Evolutionary conservation across 2,329 filamentous ascomycete genomes (phyloP).

Genomic region (Hypomyces perniciosus): DNA sequence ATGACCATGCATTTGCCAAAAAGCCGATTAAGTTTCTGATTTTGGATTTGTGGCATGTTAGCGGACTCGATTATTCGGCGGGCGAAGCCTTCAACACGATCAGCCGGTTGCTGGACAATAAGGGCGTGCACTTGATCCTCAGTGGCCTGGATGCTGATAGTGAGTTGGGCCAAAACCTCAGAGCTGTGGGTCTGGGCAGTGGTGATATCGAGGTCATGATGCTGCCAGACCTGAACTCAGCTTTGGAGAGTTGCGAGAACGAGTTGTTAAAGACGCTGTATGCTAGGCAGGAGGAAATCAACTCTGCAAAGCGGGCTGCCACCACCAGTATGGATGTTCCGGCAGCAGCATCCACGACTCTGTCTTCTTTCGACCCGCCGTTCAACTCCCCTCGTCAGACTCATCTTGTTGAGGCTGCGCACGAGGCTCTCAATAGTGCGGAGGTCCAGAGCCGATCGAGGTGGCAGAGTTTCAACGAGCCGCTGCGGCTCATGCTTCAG

Average conservation of each 20-base stretch:
- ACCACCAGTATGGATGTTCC: slow-evolving; percentile 46
- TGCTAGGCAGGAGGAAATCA: slow-evolving; percentile 57
- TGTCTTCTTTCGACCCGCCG: slow-evolving; percentile 32
- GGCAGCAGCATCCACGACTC: slow-evolving; percentile 24
- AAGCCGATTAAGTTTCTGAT: slow-evolving; percentile 85
- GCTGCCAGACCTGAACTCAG: slow-evolving; percentile 86
- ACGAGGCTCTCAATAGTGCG: slow-evolving; percentile 63
- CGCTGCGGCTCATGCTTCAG: slow-evolving; percentile 84
- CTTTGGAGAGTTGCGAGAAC: slow-evolving; percentile 91
- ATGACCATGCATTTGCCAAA: slow-evolving; percentile 71
- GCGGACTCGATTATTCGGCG: slow-evolving; percentile 90
- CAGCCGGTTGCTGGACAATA: slow-evolving; percentile 72
- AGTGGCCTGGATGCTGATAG: slow-evolving; percentile 74
- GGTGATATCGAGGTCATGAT: slow-evolving; percentile 70
- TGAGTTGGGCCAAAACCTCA: slow-evolving; percentile 69
- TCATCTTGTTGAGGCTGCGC: slow-evolving; percentile 73
- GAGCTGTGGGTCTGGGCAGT: slow-evolving; percentile 75
- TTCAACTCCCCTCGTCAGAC: slow-evolving; percentile 76
- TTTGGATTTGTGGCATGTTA: slow-evolving; percentile 82
- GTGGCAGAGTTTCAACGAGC: slow-evolving; percentile 85
- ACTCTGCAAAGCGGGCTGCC: slow-evolving; percentile 36
- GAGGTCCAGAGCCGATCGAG: slow-evolving; percentile 55
- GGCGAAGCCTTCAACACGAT: slow-evolving; percentile 93
- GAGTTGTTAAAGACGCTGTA: slow-evolving; percentile 81
- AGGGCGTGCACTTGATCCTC: slow-evolving; percentile 73